Evolutionary conservation across 345 rosid species (phyloP).

Genomic region (Brassica incana): DNA sequence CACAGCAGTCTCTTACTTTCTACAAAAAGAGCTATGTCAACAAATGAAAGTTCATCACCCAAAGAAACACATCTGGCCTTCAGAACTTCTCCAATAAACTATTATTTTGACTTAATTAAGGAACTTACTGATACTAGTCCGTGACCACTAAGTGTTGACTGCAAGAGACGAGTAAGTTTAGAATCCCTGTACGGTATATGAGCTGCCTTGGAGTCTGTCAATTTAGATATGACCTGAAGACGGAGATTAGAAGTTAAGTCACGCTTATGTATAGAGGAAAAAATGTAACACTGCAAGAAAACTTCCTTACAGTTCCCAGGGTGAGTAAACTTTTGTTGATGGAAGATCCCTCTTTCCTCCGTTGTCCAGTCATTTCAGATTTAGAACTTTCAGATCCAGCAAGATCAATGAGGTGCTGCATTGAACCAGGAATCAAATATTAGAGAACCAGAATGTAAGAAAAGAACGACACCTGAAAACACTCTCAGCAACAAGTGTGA

Average conservation of each 20-base stretch:
- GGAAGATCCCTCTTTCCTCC: slow-evolving; percentile 99
- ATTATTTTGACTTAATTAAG: slow-evolving; percentile 8
- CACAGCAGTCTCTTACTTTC: slow-evolving; percentile 13
- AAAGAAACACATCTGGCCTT: slow-evolving; percentile 8
- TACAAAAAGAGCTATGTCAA: slow-evolving; percentile 11
- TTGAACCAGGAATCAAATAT: slow-evolving; percentile 20
- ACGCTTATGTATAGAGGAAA: background rate
- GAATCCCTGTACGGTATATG: slow-evolving; percentile 99
- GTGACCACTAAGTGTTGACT: slow-evolving; percentile 94
- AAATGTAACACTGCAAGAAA: slow-evolving; percentile 11
- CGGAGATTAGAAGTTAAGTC: slow-evolving; percentile 25
- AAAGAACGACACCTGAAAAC: background rate
- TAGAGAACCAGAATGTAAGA: slow-evolving; percentile 22
- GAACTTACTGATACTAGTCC: slow-evolving; percentile 96
- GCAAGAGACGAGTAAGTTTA: slow-evolving; percentile 97
- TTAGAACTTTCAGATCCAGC: slow-evolving; percentile 99
- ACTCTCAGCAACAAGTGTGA: slow-evolving; percentile 22
- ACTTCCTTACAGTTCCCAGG: slow-evolving; percentile 89
- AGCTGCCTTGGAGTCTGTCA: slow-evolving; percentile 95
- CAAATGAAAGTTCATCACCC: slow-evolving; percentile 16
- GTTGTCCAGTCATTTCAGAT: slow-evolving; percentile 90
- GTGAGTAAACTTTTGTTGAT: slow-evolving; percentile 98
- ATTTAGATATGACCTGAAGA: slow-evolving; percentile 89
- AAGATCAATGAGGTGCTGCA: slow-evolving; percentile 95
- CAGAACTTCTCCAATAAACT: slow-evolving; percentile 6